phyloP scores from a whole-genome alignment of 164 flowering plant species.

The Vitis amurensis region DNA sequence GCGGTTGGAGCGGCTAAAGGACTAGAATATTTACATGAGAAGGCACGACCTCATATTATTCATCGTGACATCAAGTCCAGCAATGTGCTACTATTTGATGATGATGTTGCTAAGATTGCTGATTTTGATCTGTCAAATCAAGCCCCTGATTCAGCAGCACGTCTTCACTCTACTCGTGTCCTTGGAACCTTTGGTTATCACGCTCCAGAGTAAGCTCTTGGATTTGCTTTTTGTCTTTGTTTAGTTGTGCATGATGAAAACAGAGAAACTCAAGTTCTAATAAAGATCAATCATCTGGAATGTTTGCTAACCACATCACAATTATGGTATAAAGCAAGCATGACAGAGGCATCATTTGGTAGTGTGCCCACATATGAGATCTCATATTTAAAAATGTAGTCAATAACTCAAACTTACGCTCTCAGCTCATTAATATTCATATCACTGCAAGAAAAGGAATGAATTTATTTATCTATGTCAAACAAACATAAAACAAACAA shows the following conservation, averaged over 20 bases:
- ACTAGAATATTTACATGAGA: slow-evolving; percentile 84
- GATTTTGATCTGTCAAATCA: slow-evolving; percentile 90
- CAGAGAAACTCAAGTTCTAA: not conserved
- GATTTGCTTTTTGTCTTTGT: not conserved
- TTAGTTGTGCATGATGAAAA: not conserved
- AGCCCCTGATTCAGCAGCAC: slow-evolving; percentile 85
- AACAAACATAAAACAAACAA: no score
- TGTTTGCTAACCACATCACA: not conserved
- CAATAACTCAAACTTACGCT: not conserved
- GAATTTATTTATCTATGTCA: not conserved
- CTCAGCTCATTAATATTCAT: not conserved
- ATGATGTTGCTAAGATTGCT: slow-evolving; percentile 77
- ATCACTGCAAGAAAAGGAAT: not conserved
- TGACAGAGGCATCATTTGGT: not conserved
- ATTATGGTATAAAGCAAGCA: not conserved
- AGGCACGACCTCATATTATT: slow-evolving; percentile 65
- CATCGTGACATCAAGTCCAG: slow-evolving; percentile 90
- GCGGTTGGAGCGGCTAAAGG: slow-evolving; percentile 92
- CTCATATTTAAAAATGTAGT: not conserved
- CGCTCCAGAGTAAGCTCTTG: slow-evolving; percentile 80
- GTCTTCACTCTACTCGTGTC: slow-evolving; percentile 95
- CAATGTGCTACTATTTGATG: slow-evolving; percentile 75
- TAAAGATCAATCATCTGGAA: not conserved
- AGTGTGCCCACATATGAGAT: not conserved
- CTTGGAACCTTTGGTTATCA: slow-evolving; percentile 93